Evolutionary conservation across 495 filamentous ascomycete species (phyloP), one percentile per base, ranked within the genome.

Genomic region (Terfezia boudieri): DNA sequence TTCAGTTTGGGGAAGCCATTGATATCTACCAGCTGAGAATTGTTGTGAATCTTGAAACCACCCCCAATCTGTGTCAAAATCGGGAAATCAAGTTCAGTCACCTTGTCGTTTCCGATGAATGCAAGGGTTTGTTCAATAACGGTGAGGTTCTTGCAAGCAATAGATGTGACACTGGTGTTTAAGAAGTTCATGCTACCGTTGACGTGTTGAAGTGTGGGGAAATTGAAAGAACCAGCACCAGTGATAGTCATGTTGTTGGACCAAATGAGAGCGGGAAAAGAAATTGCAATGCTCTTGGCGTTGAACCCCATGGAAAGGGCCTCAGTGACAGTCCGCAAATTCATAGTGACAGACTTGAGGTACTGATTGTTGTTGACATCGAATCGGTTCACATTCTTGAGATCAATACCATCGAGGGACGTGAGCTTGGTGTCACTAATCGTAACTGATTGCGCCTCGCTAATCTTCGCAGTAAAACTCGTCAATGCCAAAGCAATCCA

Each of bases 171-270:
- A 66, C 71, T 76, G 76, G 84, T 87, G 57, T 77, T 79, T 71
- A 83, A 84, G 69, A 96, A 84, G 56, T 82, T 82, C 61, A 94
- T 73, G 52, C 86, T 82, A 61, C 81, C 77, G 65, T 83, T 86
- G 53, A 94, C 76, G 36, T 71, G 71, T 57, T 74, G 64, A 43
- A 99, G 79, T n/a, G 83, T 81, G 14, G 90, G 90, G 37, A 89
- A 69, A 17, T 67, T 72, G 66, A 94, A 71, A 48, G 68, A 71
- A 59, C 79, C 79, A 70, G 84, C 80, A 71, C 94, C 89, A 67
- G 80, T 75, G 71, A 95, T 80, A 53, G 85, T 88, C 74, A 94
- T 79, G 75, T 94, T 86, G 66, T 70, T 75, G 54, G 81, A 86
- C 70, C 74, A 80, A 56, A 71, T 69, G 35, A 99, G 77, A 71